Evolutionary conservation across 257 asterid genomes (phyloP).

Genomic region (Euphrasia confusa): DNA sequence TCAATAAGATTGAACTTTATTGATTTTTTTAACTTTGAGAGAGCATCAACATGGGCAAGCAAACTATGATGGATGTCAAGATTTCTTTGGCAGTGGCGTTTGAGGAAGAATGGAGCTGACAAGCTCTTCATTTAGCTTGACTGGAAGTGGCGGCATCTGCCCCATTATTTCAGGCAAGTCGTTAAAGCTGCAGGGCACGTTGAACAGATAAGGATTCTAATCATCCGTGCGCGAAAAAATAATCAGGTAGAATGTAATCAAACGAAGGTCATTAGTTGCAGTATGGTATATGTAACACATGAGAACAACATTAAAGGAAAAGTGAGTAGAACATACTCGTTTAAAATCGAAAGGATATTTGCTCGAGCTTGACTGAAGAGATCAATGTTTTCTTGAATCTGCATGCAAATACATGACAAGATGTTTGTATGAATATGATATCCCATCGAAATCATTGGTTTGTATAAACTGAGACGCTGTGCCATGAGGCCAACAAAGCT

Average conservation of each 20-base stretch:
- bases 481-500: not conserved
- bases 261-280: not conserved
- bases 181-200: conserved; percentile 41
- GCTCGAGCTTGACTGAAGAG: conserved; percentile 66
- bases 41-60: conserved; percentile 6
- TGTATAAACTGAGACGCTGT: not conserved
- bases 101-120: conserved; percentile 53
- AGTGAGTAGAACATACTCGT: conserved; percentile 49
- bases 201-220: not conserved
- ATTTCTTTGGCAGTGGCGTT: conserved; percentile 32
- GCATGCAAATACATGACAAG: conserved; percentile 31
- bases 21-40: too few relatives aligned
- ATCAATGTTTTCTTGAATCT: conserved; percentile 66
- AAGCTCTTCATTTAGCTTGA: conserved; percentile 65
- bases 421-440: conserved; percentile 18
- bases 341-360: conserved; percentile 51
- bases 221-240: too few relatives aligned
- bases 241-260: not conserved
- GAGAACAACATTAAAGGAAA: not conserved
- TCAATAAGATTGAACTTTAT: too few relatives aligned
- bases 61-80: conserved; percentile 25
- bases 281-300: conserved; percentile 1
- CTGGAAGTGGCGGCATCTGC: conserved; percentile 84
- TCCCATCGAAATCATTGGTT: not conserved
- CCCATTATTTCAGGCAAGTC: conserved; percentile 69